Base-by-base conservation (phyloP, 164 flowering plant species). In the Echeveria elegans region DNA sequence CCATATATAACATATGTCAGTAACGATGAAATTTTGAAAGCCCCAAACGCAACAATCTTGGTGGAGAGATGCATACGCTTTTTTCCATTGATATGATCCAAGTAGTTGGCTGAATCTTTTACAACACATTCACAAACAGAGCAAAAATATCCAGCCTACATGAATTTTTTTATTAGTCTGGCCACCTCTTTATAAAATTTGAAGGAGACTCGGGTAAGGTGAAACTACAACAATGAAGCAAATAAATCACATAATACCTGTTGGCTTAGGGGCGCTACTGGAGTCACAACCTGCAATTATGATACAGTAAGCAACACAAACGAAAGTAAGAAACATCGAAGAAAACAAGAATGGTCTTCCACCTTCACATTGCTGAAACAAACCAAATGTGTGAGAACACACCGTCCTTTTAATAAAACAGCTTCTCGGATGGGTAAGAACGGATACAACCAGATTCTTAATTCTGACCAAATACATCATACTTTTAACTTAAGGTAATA, bases 81-180 rank as follows among this genome's bases (percentile, higher is more conserved):
- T 80, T 94, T 94, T 60, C 99, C 99, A 87, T 91, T 91, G 56
- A 94, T 94, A 70, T 94, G 99, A 77, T 94, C 99, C 85, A 94
- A 79, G 79, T 88, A 94, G 79, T 91, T 91, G 58, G 99, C 97
- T 31, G 99, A 91, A 81, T 94, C 99, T 79, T 94, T 94, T 21
- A 89, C 99, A 0, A 94, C 97, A 75, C 97, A 94, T 72, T 90
- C 90, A 79, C 99, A 94, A 72, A 91, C 96, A 15, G 84, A 78
- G 75, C 96, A 94, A 71, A 64, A 94, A 75, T 91, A 91, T 63
- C 99, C 97, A 77, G 96, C 97, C 99, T 91, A 86, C 76, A 79
- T 66, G 71, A 73, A 6, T 24, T 23, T 3, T 2, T 2, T 53
- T 29, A 53, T 24, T 53, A 23, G 59, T 48, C 12, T 50, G 23